These are phyloP conservation scores for Leccinum imitatum DNA, from an alignment of 768 basidiomycete genomes.

Conservation along the genomic window DNA sequence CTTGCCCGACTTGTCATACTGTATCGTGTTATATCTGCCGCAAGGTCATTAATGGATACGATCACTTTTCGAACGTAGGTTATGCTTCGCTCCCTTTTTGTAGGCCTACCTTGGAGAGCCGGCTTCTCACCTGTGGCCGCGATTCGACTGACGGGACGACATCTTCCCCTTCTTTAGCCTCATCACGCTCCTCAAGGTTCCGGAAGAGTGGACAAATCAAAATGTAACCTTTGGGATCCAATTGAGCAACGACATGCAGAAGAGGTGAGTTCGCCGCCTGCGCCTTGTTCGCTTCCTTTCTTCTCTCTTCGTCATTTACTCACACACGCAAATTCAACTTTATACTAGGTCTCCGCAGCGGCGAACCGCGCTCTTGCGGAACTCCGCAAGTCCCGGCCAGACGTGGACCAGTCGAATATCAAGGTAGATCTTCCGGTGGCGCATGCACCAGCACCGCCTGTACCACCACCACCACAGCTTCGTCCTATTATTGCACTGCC, in stretches of 20 bases:
- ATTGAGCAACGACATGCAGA: conserved; percentile 63
- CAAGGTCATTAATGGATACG: conserved; percentile 68
- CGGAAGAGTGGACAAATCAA: conserved; percentile 33
- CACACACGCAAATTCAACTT: neutral
- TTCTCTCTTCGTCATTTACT: conserved; percentile 16
- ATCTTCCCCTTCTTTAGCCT: conserved; percentile 14
- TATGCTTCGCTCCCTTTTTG: neutral
- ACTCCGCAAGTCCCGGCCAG: conserved; percentile 58
- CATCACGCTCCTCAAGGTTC: conserved; percentile 14
- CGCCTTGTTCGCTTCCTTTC: neutral
- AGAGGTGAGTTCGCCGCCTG: conserved; percentile 46
- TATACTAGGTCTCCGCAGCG: conserved; percentile 61
- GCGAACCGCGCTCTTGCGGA: conserved; percentile 65
- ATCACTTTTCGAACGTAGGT: conserved; percentile 65
- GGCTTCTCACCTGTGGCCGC: neutral
- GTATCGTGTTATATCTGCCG: conserved; percentile 86
- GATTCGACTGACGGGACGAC: conserved; percentile 10
- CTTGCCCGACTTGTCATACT: conserved; percentile 67
- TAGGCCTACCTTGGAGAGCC: neutral
- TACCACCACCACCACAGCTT: neutral
- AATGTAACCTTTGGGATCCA: conserved; percentile 69
- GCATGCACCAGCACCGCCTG: neutral
- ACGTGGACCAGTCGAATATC: conserved; percentile 57
- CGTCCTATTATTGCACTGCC: neutral
- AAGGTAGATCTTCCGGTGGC: conserved; percentile 60